Evolutionary conservation across 2,329 filamentous ascomycete species (phyloP), one percentile per base, ranked within the genome.

Genomic region (Calonectria pseudoreteaudii): DNA sequence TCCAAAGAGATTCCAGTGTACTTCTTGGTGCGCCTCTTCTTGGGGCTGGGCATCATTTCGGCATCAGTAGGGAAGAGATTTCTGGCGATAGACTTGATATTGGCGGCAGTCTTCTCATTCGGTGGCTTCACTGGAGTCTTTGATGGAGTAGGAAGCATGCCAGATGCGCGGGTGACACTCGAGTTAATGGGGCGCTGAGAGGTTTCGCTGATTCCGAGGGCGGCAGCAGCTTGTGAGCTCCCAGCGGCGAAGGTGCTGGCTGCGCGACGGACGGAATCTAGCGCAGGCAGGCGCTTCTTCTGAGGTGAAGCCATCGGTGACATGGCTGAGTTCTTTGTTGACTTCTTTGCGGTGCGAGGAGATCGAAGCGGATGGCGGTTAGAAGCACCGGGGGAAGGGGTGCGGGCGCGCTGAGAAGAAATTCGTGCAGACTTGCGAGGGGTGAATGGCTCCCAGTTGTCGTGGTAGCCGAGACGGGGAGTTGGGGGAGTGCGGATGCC

Each of bases 81-180:
- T 81, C 91, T 89, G 34, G 91, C 89, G 75, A 93, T 86, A 2
- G 87, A 84, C 64, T 87, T 86, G 71, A 93, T 87, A 64, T 87
- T 87, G 74, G 88, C 86, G 66, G 87, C 84, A 31, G 86, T 86
- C 80, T 90, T 87, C 79, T 86, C 86, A 23, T 86, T 87, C 1
- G 88, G 87, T 60, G 89, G 87, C 86, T 94, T 94, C 83, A 90
- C 89, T 4, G 92, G 94, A 4, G 94, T 96, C 86, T 96, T 96
- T 76, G 92, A 90, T 2, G 94, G 94, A 4, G 94, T 96, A 20
- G 93, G 94, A 58, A 96, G 90, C 89, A 94, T 93, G 75, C 87
- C 88, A 69, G 84, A 79, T 69, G 82, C 78, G 69, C 84, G 84
- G 23, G 85, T 80, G 64, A 83, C 64, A 60, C 83, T 77, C 31